These are phyloP conservation scores for Hericium alpestre DNA, from an alignment of 768 basidiomycete species.

Conservation along the genomic window DNA sequence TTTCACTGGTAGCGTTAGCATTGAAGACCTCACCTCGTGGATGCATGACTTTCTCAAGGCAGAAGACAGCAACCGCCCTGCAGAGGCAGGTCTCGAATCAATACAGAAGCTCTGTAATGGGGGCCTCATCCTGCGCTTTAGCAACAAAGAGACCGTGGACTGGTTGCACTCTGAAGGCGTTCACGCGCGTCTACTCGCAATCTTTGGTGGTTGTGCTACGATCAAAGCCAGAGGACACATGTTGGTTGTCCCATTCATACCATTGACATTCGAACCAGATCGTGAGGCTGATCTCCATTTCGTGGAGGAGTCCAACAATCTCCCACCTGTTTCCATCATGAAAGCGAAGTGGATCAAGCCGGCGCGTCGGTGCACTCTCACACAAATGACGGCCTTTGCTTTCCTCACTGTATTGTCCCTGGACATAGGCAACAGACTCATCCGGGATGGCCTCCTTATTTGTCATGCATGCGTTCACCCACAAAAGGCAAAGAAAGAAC, in stretches of 20 bases:
- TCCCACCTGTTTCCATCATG: neutral
- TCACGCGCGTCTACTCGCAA: no score
- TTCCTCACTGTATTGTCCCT: neutral
- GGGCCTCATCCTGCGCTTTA: neutral
- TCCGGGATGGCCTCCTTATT: neutral
- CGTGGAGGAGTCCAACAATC: neutral
- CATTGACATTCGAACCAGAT: neutral
- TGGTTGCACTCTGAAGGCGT: neutral
- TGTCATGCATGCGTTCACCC: neutral
- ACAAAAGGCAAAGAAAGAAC: neutral
- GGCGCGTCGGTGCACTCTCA: neutral
- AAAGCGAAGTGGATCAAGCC: neutral
- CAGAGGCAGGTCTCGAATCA: neutral
- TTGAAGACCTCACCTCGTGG: neutral
- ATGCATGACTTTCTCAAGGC: neutral
- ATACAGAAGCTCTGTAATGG: neutral
- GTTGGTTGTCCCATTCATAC: neutral
- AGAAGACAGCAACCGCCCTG: neutral
- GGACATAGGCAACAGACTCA: neutral
- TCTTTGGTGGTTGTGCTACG: neutral
- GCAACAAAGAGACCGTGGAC: neutral
- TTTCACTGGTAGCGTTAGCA: neutral
- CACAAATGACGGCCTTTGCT: neutral
- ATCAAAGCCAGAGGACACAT: neutral
- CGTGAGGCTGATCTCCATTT: neutral